Percentiles rank a stretch among this genome's conserved stretches.
Conservation (phyloP, 2,329 filamentous ascomycete species). For the Fusarium falciforme region DNA sequence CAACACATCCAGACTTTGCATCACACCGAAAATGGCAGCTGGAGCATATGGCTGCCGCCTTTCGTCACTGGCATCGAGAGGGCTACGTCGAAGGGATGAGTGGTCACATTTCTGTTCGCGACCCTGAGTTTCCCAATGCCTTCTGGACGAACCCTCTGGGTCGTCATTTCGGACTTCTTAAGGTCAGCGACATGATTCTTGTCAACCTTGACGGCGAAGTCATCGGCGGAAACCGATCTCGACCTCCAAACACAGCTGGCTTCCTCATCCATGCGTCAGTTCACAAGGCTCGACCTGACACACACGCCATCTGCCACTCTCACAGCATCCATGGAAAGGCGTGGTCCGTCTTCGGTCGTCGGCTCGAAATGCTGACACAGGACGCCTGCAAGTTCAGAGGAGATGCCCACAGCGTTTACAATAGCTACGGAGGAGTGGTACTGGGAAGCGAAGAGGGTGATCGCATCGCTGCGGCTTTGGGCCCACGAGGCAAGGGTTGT, state of each 20-base stretch:
- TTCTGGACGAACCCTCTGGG: constrained; percentile 78
- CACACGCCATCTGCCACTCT: constrained; percentile 75
- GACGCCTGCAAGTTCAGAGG: constrained; percentile 73
- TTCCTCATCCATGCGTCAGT: constrained; percentile 76
- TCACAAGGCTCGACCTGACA: constrained; percentile 72
- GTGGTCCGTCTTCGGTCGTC: constrained; percentile 71
- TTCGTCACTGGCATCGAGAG: constrained; percentile 74
- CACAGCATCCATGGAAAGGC: constrained; percentile 74
- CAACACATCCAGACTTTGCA: constrained; percentile 37
- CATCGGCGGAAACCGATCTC: constrained; percentile 69
- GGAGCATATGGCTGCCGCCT: constrained; percentile 73
- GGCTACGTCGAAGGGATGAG: constrained; percentile 76
- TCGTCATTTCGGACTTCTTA: constrained; percentile 73
- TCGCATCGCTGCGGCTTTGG: constrained; percentile 71
- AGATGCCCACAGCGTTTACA: constrained; percentile 72
- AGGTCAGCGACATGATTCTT: constrained; percentile 75
- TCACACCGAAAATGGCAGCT: constrained; percentile 52
- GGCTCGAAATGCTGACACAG: constrained; percentile 76
- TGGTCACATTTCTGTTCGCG: constrained; percentile 74
- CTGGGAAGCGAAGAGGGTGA: constrained; percentile 72
- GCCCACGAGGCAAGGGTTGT: constrained; percentile 65
- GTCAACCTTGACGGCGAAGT: constrained; percentile 71
- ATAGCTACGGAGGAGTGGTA: constrained; percentile 62
- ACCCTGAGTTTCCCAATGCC: constrained; percentile 68
- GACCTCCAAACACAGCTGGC: constrained; percentile 74